Evolutionary conservation across 1,284 basidiomycete species (phyloP), one percentile per base, ranked within the genome.

Genomic region (Cerioporus squamosus): DNA sequence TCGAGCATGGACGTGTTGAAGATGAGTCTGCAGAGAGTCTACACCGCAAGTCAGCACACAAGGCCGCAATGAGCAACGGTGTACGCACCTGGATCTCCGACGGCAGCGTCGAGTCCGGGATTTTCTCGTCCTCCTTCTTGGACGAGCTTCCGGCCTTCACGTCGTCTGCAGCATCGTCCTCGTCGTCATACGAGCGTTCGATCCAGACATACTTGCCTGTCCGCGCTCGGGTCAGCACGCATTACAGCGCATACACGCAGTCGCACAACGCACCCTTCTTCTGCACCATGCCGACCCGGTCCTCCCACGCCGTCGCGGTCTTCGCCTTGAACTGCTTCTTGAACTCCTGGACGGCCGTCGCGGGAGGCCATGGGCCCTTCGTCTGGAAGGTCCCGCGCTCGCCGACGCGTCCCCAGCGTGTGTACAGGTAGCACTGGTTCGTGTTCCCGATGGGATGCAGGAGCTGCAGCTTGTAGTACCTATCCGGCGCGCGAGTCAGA

Each of bases 391-490:
- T 74, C 1, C 86, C 86, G 20, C 64, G 68, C 65, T 86, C 84
- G 24, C 86, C 86, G 12, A 86, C 84, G 22, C 86, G 79, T 7
- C 84, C 86, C 85, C 85, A 88, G 26, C 84, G 80, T 24, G 82
- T 84, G 68, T 76, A 85, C 17, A 88, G 71, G 2, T 72, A 57
- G 57, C 74, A 80, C 17, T 69, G 62, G 9, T 65, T 47, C 24
- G 70, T 63, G 63, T 80, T 78, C 2, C 77, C 77, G 31, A 81
- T 74, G 0, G 82, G 77, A 64, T 86, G 84, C 33, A 87, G 69
- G 2, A 88, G 72, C 63, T 88, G 85, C n/a, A 87, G 73, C 2
- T 86, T 82, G 60, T 87, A 88, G 71, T 85, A 88, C 61, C 84
- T 86, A 54, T 6, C 15, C 29, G n/a, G n/a, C 22, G 8, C 6